Conservation (phyloP, 2,329 filamentous ascomycete genomes). For the Fusarium sacchari region DNA sequence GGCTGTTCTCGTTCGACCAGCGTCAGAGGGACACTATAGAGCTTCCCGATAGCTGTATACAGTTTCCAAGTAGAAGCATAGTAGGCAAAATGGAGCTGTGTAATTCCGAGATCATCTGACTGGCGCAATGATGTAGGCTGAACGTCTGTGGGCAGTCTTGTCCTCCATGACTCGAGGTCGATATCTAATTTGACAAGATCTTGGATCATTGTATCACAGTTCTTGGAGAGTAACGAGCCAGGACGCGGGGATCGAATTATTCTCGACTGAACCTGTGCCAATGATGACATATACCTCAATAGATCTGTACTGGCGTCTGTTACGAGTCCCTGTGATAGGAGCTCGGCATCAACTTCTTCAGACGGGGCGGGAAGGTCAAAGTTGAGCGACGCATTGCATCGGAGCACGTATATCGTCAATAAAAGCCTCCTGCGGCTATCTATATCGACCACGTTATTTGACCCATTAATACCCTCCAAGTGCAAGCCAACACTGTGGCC, state of each 20-base stretch:
- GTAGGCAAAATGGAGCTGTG: not conserved
- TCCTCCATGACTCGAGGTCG: not conserved
- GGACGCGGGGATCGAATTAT: accelerated
- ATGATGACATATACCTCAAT: not conserved
- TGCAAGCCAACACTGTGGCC: not conserved
- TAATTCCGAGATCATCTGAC: not conserved
- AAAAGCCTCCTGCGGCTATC: not conserved
- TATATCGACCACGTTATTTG: too few relatives aligned
- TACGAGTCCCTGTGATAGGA: not conserved
- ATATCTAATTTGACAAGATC: not conserved
- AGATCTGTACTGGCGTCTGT: accelerated
- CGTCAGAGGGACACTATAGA: not conserved
- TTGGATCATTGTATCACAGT: not conserved
- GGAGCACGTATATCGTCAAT: not conserved
- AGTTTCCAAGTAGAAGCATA: not conserved
- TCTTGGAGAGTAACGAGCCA: not conserved
- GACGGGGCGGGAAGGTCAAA: not conserved
- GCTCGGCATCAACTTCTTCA: not conserved
- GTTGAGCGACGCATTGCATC: not conserved
- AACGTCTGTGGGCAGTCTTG: not conserved
- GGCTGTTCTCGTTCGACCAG: accelerated
- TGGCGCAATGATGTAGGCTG: not conserved
- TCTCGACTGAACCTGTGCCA: not conserved
- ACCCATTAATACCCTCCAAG: accelerated
- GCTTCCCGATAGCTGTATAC: not conserved